Evolutionary conservation across 1,139 yeast species (phyloP), one percentile per base, ranked within the genome.

Genomic region (Pichia sp.): DNA sequence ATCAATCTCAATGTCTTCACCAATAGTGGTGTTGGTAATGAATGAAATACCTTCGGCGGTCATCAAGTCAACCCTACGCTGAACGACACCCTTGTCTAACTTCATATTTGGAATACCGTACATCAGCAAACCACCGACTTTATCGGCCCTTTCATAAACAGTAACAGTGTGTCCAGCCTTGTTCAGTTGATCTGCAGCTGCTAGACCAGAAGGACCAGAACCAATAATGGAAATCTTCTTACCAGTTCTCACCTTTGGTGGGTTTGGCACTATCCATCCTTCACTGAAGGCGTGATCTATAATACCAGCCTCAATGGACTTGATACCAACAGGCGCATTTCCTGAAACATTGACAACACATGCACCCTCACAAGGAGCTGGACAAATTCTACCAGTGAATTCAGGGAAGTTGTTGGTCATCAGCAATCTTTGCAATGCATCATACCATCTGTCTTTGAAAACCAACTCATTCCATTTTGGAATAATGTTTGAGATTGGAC

Each of bases 21-120:
- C 97, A 65, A 93, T 80, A 49, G 90, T 85, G 53, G 89, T 82
- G 70, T 81, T 84, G 65, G 89, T 81, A 51, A 85, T 76, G 67
- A 93, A 90, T 48, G 81, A 80, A 65, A 93, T 78, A 52, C 99
- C 99, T 72, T 93, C 97, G 43, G 90, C 97, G 26, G 81, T 87
- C 79, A 93, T 76, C 70, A 93, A 78, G 70, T 92, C 95, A 57
- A 95, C 81, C 78, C 99, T 89, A 70, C 98, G 85, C 76, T 90
- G 88, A 59, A 93, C 97, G 68, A 93, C 81, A 44, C 85, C 79
- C 78, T 93, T 93, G 72, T 93, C 99, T 65, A 93, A 80, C 77
- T 93, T 93, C 99, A 93, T 93, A 78, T 93, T 93, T 66, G 99
- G 99, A 74, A 93, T 93, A 81, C 99, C 99, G 72, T 93, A 93